Evolutionary conservation across 495 filamentous ascomycete species (phyloP).

Genomic region (Aspergillus asperescens): DNA sequence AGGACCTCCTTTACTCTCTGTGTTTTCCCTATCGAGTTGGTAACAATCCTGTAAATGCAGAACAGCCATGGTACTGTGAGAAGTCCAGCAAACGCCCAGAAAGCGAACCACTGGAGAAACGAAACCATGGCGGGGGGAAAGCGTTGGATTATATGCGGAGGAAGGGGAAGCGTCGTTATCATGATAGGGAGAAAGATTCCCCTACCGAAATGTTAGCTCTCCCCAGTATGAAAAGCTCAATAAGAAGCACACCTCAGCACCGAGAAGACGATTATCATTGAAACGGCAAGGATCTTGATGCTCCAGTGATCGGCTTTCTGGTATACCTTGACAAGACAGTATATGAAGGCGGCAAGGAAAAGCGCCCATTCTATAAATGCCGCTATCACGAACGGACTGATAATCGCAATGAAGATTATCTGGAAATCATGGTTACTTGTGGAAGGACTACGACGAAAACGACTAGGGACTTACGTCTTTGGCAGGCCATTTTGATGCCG

Average conservation of each 20-base stretch:
- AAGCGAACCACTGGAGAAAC: conserved; percentile 90
- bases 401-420: conserved; percentile 78
- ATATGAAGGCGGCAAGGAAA: conserved; percentile 87
- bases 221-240: not conserved
- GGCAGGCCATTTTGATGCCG: conserved; percentile 49
- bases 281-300: conserved; percentile 65
- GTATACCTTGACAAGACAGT: conserved; percentile 84
- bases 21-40: conserved; percentile 72
- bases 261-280: conserved; percentile 70
- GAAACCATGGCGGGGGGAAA: conserved; percentile 63
- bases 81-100: conserved; percentile 86
- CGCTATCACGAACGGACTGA: conserved; percentile 75
- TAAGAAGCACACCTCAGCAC: conserved; percentile 57
- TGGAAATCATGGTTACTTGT: conserved; percentile 30
- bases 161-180: conserved; percentile 88
- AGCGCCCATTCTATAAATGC: conserved; percentile 92
- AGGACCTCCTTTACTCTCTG: conserved; percentile 78
- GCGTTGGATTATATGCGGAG: conserved; percentile 58
- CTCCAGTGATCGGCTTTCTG: conserved; percentile 86
- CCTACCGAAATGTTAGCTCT: conserved; percentile 38
- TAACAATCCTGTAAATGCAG: conserved; percentile 85
- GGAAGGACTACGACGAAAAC: not conserved
- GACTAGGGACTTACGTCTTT: conserved; percentile 55
- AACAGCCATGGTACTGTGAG: conserved; percentile 88
- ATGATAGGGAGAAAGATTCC: conserved; percentile 88